Conservation (phyloP, 352 stramenopile species). For the Elongisporangium undulatum region DNA sequence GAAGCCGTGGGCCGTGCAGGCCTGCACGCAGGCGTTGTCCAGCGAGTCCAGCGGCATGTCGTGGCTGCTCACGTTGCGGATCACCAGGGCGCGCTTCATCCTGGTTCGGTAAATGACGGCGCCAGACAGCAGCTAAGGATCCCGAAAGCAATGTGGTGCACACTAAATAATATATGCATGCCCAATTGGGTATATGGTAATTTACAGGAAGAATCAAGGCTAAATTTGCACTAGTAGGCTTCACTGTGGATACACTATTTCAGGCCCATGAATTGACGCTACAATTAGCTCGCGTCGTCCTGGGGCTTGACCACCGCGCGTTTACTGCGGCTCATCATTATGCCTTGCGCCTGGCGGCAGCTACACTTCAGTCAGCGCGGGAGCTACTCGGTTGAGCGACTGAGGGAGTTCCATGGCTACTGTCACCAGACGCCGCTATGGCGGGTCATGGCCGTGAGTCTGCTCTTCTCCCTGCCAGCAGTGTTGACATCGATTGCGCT, state of each 20-base stretch:
- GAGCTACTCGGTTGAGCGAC: conserved; percentile 7
- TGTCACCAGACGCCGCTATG: neutral
- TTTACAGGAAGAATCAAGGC: too few relatives aligned
- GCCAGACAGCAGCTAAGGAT: too few relatives aligned
- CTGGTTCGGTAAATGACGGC: neutral
- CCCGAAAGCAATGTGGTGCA: too few relatives aligned
- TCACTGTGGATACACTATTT: too few relatives aligned
- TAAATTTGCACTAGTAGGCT: too few relatives aligned
- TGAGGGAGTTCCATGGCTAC: conserved; percentile 6
- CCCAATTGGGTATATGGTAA: too few relatives aligned
- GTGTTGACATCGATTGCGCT: conserved; percentile 12
- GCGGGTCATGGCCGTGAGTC: conserved; percentile 1
- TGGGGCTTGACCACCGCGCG: too few relatives aligned
- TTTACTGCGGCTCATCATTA: too few relatives aligned
- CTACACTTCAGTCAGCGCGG: conserved; percentile 4
- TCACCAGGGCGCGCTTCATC: conserved; percentile 82
- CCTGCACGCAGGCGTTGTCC: conserved; percentile 73
- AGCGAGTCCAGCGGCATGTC: conserved; percentile 69
- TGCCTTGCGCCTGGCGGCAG: too few relatives aligned
- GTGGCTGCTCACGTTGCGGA: conserved; percentile 69
- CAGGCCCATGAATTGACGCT: too few relatives aligned
- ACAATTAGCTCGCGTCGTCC: too few relatives aligned
- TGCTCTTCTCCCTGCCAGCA: conserved; percentile 8
- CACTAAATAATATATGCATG: too few relatives aligned
- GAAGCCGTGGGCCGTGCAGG: conserved; percentile 62